Evolutionary conservation across 768 basidiomycete genomes (phyloP), one percentile per base, ranked within the genome.

Genomic region (Suillus subluteus): DNA sequence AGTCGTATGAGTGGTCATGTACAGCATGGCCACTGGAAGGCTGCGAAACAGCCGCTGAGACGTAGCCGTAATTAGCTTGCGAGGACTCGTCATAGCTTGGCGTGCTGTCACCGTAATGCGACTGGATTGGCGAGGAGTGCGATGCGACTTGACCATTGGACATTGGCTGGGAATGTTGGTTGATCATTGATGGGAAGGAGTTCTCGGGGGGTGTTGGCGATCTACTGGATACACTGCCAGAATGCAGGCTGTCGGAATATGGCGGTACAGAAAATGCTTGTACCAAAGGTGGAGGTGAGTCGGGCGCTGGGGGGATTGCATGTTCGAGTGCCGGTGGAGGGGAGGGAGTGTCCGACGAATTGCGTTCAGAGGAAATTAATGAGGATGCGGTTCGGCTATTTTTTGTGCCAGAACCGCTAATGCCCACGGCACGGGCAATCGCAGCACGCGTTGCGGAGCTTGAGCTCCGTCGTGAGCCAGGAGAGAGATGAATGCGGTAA

Each of bases 401-500:
- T 72, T 73, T 76, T 65, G 70, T 30, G 48, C 40, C 50, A n/a
- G 66, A 62, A 9, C 73, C 71, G 43, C 62, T 65, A 8, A 67
- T 73, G 37, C 74, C 76, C 64, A 78, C 74, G 38, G 80, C 79
- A 62, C 85, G 84, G 41, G 82, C 81, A 62, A 85, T 83, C 13
- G 86, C 84, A n/a, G 86, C 84, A 48, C 90, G 84, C 2, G 87
- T 85, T 32, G 82, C 80, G 13, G 82, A 77, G 72, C 77, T 79
- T 0, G 90, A 88, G 73, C 82, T 87, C 58, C 91, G 80, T 38
- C 91, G 85, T 0, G 91, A 93, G 61, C 92, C 90, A 0, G 92
- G 92, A 1, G 91, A 92, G 26, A 93, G 82, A 73, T 93, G 91
- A 69, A 93, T 92, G 23, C 91, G 89, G 73, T 92, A 93, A 71